These are phyloP conservation scores for Arabidopsis arenosa DNA, from an alignment of 345 rosid genomes.

Conservation along the genomic window DNA sequence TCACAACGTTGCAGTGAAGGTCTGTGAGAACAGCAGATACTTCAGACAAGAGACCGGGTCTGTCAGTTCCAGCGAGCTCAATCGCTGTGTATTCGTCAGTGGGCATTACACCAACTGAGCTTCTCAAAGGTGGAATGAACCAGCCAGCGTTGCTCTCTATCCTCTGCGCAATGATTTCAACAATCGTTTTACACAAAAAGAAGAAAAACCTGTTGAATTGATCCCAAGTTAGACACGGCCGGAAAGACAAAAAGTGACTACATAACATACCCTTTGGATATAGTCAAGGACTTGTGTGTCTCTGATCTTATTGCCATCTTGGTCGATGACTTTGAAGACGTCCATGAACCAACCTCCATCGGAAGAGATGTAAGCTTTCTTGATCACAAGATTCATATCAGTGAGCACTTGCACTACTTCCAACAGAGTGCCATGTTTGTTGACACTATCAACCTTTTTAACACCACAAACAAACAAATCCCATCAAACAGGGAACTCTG, in stretches of 20 bases:
- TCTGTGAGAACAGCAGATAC: slow-evolving; percentile 89
- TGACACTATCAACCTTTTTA: slow-evolving; percentile 76
- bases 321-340: slow-evolving; percentile 80
- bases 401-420: slow-evolving; percentile 91
- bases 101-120: slow-evolving; percentile 79
- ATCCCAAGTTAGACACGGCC: neutral
- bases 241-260: neutral
- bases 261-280: slow-evolving; percentile 64
- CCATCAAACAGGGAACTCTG: slow-evolving; percentile 8
- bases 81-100: slow-evolving; percentile 80
- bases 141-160: slow-evolving; percentile 73
- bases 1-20: slow-evolving; percentile 79
- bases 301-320: slow-evolving; percentile 67
- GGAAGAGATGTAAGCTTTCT: slow-evolving; percentile 85
- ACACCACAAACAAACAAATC: slow-evolving; percentile 13
- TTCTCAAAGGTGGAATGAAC: slow-evolving; percentile 60
- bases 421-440: slow-evolving; percentile 85
- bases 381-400: slow-evolving; percentile 82
- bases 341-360: slow-evolving; percentile 99
- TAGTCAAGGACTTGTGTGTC: slow-evolving; percentile 61
- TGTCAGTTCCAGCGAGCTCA: slow-evolving; percentile 82
- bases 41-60: slow-evolving; percentile 91
- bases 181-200: slow-evolving; percentile 3
- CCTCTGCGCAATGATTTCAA: slow-evolving; percentile 54
- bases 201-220: neutral